A percentile compares a stretch with the other conserved stretches of the same genome.
Conservation (phyloP, 192 early-diverging fungal genomes). For the Linnemannia schmuckeri region DNA sequence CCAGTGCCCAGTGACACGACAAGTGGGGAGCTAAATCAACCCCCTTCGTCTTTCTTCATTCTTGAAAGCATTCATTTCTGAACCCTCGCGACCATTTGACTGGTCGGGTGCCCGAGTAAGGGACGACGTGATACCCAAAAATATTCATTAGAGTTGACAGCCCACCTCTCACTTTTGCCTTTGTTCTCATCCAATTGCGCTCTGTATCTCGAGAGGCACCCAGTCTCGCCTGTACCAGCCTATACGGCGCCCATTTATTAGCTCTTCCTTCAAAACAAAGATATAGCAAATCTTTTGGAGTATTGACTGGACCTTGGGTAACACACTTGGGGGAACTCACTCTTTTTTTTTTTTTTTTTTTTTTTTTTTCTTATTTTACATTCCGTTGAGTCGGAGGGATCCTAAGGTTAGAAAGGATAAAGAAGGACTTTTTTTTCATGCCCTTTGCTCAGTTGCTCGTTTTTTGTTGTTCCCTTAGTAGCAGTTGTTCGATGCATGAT, state of each 20-base stretch:
- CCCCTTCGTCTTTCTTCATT: background rate
- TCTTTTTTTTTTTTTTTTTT: background rate
- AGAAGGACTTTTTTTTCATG: too few species aligned
- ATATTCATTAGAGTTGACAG: background rate
- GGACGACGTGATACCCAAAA: background rate
- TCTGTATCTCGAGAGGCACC: too few species aligned
- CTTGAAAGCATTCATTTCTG: background rate
- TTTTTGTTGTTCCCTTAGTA: too few species aligned
- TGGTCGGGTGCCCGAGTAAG: background rate
- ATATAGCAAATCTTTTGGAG: background rate
- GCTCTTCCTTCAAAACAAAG: background rate
- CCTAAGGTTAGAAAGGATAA: too few species aligned
- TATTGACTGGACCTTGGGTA: conserved; percentile 7
- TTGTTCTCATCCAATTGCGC: background rate
- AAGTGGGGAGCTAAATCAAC: background rate
- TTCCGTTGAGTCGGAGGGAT: too few species aligned
- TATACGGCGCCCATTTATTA: background rate
- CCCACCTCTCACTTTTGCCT: background rate
- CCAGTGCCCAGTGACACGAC: background rate
- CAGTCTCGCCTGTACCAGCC: background rate
- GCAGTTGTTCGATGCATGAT: too few species aligned
- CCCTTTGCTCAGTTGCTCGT: too few species aligned
- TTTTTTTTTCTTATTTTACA: too few species aligned
- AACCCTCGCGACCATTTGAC: background rate
- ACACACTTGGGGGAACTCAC: background rate